Percentiles rank a stretch among this genome's conserved stretches.
These are phyloP conservation scores for Antonospora locustae DNA, from an alignment of 371 early-diverging fungal genomes.

Conservation along the genomic window DNA sequence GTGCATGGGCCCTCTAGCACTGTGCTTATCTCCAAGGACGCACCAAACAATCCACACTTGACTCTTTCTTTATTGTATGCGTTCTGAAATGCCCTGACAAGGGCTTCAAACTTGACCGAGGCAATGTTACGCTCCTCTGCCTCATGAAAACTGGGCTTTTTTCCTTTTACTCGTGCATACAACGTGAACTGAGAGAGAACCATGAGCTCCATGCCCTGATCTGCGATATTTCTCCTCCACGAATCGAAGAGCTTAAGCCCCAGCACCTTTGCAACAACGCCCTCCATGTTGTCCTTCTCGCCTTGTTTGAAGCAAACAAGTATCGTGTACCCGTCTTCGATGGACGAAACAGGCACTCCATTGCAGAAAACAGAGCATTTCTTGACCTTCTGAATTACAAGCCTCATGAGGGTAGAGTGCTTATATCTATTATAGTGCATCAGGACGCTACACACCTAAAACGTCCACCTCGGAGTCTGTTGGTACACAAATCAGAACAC, in stretches of 20 bases:
- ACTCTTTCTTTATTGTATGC: conserved; percentile 1
- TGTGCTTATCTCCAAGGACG: background rate
- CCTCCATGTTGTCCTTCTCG: conserved; percentile 2
- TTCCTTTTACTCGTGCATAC: conserved; percentile 28
- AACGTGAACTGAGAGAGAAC: conserved; percentile 37
- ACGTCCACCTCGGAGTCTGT: too few relatives aligned
- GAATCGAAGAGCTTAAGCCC: background rate
- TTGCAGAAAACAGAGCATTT: background rate
- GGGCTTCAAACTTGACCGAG: background rate
- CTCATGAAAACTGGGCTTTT: conserved; percentile 32
- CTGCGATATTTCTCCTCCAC: background rate
- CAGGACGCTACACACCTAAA: too few relatives aligned
- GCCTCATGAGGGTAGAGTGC: too few relatives aligned
- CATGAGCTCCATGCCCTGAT: conserved; percentile 2
- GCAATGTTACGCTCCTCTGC: conserved; percentile 17
- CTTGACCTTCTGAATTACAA: conserved; percentile 18
- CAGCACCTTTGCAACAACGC: background rate
- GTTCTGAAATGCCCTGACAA: conserved; percentile 1
- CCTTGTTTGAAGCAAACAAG: conserved; percentile 2
- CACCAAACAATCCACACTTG: conserved; percentile 11
- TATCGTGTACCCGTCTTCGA: conserved; percentile 3
- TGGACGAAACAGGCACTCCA: background rate
- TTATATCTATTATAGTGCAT: too few relatives aligned
- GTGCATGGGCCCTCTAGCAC: conserved; percentile 1
- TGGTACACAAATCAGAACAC: too few relatives aligned